Percentiles rank a stretch among this genome's conserved stretches.
Conservation (phyloP, 2,329 filamentous ascomycete species). For the Fusarium oxysporum region DNA sequence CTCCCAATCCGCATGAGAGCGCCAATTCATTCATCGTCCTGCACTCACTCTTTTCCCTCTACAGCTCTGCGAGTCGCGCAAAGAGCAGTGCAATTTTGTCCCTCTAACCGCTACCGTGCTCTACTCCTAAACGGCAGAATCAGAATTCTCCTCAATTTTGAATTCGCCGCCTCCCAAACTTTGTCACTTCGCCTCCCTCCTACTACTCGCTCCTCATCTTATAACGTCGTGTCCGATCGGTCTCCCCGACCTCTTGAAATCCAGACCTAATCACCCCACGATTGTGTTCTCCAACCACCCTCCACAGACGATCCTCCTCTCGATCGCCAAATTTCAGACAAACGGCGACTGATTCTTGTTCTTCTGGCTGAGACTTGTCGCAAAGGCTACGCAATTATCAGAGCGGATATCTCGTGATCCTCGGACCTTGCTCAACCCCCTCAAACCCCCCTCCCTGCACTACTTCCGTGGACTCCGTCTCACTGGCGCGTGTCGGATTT, state of each 20-base stretch:
- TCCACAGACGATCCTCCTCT: slow-evolving; percentile 26
- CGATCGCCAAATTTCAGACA: slow-evolving; percentile 21
- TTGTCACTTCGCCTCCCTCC: slow-evolving; percentile 12
- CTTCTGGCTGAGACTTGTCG: slow-evolving; percentile 14
- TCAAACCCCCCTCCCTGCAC: slow-evolving; percentile 35
- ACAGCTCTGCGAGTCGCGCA: slow-evolving; percentile 24
- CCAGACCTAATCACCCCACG: slow-evolving; percentile 39
- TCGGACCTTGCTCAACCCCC: slow-evolving; percentile 36
- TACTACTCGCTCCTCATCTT: slow-evolving; percentile 17
- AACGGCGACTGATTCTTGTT: slow-evolving; percentile 9
- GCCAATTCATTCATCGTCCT: slow-evolving; percentile 38
- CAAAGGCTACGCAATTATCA: slow-evolving; percentile 29
- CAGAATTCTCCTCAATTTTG: background rate
- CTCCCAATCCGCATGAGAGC: slow-evolving; percentile 35
- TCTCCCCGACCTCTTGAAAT: slow-evolving; percentile 40
- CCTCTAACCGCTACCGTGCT: slow-evolving; percentile 4
- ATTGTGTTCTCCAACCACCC: slow-evolving; percentile 35
- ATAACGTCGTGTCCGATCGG: slow-evolving; percentile 31
- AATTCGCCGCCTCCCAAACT: slow-evolving; percentile 10
- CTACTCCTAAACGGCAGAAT: background rate
- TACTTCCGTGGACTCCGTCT: slow-evolving; percentile 25
- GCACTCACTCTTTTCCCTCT: slow-evolving; percentile 24
- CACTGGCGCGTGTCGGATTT: slow-evolving; percentile 33
- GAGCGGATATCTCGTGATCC: slow-evolving; percentile 38
- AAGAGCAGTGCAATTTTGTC: slow-evolving; percentile 24